Percentiles rank a stretch among this genome's conserved stretches.
Evolutionary conservation across 169 alveolate species (phyloP).

Genomic region (Plasmodium cynomolgi): DNA sequence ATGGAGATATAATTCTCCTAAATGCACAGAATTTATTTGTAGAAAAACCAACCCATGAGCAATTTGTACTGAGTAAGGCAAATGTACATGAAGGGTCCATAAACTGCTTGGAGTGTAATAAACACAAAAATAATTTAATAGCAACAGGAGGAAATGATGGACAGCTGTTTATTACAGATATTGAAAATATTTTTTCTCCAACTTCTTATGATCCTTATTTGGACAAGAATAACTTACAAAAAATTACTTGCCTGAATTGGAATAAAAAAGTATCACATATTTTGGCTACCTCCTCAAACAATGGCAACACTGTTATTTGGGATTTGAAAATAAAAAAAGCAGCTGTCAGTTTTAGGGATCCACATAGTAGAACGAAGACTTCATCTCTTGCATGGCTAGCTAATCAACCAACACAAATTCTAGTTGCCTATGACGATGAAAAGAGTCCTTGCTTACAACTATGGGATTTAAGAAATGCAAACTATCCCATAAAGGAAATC

Average conservation of each 20-base stretch:
- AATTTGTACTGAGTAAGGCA: slow-evolving; percentile 63
- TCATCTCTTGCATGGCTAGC: slow-evolving; percentile 88
- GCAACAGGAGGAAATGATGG: slow-evolving; percentile 85
- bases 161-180: slow-evolving; percentile 77
- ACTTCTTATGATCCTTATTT: slow-evolving; percentile 73
- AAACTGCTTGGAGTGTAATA: slow-evolving; percentile 78
- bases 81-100: slow-evolving; percentile 71
- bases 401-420: slow-evolving; percentile 87
- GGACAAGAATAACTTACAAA: slow-evolving; percentile 79
- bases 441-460: slow-evolving; percentile 88
- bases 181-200: slow-evolving; percentile 72
- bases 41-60: neutral
- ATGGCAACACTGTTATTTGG: slow-evolving; percentile 87
- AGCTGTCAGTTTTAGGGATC: slow-evolving; percentile 88
- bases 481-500: slow-evolving; percentile 88
- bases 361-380: slow-evolving; percentile 86
- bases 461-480: slow-evolving; percentile 89
- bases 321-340: slow-evolving; percentile 87
- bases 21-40: slow-evolving; percentile 56
- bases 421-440: slow-evolving; percentile 88
- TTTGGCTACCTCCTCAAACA: slow-evolving; percentile 87
- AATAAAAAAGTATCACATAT: slow-evolving; percentile 87
- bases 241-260: slow-evolving; percentile 83
- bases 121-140: slow-evolving; percentile 73
- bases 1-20: slow-evolving; percentile 59